Percentiles rank a stretch among this genome's conserved stretches.
These are phyloP conservation scores for Polygonum maritimum DNA, from an alignment of 148 eudicot species.

Conservation along the genomic window DNA sequence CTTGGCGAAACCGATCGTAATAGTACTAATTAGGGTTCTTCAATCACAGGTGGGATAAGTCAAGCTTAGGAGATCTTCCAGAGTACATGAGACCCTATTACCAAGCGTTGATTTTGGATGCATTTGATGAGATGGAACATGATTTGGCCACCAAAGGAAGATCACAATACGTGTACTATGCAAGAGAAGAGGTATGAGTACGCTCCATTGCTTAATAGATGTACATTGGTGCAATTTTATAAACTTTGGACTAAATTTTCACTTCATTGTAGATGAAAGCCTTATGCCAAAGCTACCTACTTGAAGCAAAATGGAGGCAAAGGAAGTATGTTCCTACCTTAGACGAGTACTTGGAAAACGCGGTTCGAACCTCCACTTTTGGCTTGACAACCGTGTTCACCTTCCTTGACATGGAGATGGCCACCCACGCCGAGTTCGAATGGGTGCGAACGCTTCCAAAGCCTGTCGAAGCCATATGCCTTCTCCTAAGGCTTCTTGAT, in stretches of 20 bases:
- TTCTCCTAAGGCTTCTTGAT: slow-evolving; percentile 15
- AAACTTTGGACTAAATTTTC: not conserved
- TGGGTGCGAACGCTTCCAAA: slow-evolving; percentile 10
- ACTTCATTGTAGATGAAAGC: slow-evolving; percentile 13
- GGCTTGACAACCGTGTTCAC: not conserved
- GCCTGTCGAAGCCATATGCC: not conserved
- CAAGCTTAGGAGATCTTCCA: slow-evolving; percentile 14
- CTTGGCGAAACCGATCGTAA: no score
- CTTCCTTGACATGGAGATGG: slow-evolving; percentile 20
- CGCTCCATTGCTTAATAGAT: slow-evolving; percentile 1
- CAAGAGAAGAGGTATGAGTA: slow-evolving; percentile 13
- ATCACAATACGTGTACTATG: slow-evolving; percentile 4
- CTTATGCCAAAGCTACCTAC: slow-evolving; percentile 10
- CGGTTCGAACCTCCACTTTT: slow-evolving; percentile 7
- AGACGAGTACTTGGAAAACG: slow-evolving; percentile 12
- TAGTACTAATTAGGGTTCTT: not conserved
- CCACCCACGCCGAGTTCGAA: slow-evolving; percentile 12
- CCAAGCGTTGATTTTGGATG: slow-evolving; percentile 8
- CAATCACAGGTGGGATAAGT: slow-evolving; percentile 20
- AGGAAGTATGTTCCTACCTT: slow-evolving; percentile 3
- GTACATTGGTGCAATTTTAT: not conserved
- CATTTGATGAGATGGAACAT: slow-evolving; percentile 18
- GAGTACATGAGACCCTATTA: slow-evolving; percentile 21
- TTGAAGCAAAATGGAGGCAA: slow-evolving; percentile 21
- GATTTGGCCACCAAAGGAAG: slow-evolving; percentile 17